Conservation (phyloP, 768 basidiomycete genomes). For the Tricholoma flavovirens region DNA sequence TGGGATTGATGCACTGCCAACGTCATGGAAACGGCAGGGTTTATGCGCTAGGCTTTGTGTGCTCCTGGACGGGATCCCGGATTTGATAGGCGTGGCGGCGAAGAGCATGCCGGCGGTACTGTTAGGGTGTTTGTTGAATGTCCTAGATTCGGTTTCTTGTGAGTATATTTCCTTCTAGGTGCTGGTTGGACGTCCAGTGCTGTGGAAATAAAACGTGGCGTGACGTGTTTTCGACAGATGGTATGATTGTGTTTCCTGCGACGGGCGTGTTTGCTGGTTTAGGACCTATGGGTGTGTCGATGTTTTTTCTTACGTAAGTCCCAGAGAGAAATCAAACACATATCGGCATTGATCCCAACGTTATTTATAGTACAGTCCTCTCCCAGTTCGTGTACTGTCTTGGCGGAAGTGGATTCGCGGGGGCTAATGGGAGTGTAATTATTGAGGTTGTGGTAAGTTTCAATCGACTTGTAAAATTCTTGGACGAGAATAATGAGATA, state of each 20-base stretch:
- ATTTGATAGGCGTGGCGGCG: conserved; percentile 23
- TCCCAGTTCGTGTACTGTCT: conserved; percentile 81
- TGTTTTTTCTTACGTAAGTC: conserved; percentile 83
- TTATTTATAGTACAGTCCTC: conserved; percentile 52
- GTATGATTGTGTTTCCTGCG: conserved; percentile 94
- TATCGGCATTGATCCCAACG: background rate
- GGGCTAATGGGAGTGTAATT: conserved; percentile 96
- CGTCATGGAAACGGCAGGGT: background rate
- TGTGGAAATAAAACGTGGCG: background rate
- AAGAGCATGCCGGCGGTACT: conserved; percentile 75
- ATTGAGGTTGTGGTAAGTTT: conserved; percentile 88
- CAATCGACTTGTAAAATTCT: background rate
- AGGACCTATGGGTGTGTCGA: conserved; percentile 87
- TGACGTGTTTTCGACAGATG: conserved; percentile 45
- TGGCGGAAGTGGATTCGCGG: conserved; percentile 85
- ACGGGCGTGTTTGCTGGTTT: conserved; percentile 73
- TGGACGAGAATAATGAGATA: background rate
- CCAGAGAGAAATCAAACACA: background rate
- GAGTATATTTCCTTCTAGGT: conserved; percentile 24
- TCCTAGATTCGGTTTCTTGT: conserved; percentile 93
- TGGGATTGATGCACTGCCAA: background rate
- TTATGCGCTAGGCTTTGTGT: background rate
- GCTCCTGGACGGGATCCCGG: background rate
- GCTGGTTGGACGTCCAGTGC: background rate
- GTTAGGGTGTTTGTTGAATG: conserved; percentile 79